These are phyloP conservation scores for Brassica balearica DNA, from an alignment of 441 rosid species.

Conservation along the genomic window DNA sequence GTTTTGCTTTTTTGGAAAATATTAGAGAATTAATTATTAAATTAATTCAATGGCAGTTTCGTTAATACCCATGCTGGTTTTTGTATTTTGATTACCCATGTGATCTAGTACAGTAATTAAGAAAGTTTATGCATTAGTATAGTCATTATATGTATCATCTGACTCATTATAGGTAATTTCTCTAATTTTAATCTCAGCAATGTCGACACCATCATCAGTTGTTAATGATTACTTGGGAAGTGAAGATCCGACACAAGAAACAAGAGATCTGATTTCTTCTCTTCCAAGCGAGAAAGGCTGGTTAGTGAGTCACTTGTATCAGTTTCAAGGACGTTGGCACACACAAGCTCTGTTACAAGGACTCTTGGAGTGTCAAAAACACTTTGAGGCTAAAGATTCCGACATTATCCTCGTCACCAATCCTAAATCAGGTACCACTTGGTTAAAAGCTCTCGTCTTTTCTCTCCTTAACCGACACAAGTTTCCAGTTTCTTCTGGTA, in stretches of 20 bases:
- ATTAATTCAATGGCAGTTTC: too few relatives aligned
- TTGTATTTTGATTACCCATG: too few relatives aligned
- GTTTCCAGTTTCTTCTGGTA: constrained; percentile 35
- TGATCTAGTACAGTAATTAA: too few relatives aligned
- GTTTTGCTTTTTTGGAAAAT: too few relatives aligned
- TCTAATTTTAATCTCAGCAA: neutral
- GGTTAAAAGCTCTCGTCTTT: constrained; percentile 67
- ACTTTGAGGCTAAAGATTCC: constrained; percentile 51
- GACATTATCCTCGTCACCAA: constrained; percentile 59
- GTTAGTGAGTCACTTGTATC: constrained; percentile 44
- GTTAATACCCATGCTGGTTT: too few relatives aligned
- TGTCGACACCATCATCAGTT: constrained; percentile 36
- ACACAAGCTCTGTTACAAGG: constrained; percentile 46
- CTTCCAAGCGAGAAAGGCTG: constrained; percentile 56
- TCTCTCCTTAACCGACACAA: constrained; percentile 50
- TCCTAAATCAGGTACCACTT: constrained; percentile 74
- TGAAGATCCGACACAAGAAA: constrained; percentile 44
- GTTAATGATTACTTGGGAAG: constrained; percentile 46
- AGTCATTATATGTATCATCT: too few relatives aligned
- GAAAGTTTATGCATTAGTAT: too few relatives aligned
- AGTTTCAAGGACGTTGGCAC: constrained; percentile 57
- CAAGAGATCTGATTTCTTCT: constrained; percentile 47
- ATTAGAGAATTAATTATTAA: too few relatives aligned
- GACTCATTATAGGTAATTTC: too few relatives aligned
- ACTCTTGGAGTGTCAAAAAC: constrained; percentile 44